Base-by-base conservation (phyloP, 2,329 filamentous ascomycete genomes). In the Calonectria leucothoes region DNA sequence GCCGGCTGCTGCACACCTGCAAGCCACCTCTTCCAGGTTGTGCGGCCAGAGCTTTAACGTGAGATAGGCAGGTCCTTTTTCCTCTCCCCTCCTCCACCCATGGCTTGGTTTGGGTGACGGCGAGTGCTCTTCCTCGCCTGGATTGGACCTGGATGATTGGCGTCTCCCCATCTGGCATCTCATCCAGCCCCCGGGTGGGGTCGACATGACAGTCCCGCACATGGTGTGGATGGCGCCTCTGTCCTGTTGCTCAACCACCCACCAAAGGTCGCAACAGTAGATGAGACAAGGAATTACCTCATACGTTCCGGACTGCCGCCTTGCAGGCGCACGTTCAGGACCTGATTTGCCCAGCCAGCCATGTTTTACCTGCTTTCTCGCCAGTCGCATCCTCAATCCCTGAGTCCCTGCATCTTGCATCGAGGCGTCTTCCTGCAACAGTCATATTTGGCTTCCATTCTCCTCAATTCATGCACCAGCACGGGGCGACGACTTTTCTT, bases 1-100 rank as follows among this genome's bases (percentile, higher is more conserved):
- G 66, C 68, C 67, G 25, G 61, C 69, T 72, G 59, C 78, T 80
- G 73, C 73, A 79, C 49, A 73, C 69, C 76, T 80, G 71, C 72
- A 79, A 64, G 72, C 73, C 78, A 73, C 55, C 15, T 61, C 37
- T 76, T 66, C 71, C 70, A 74, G 71, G 64, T 70, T 67, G 72
- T 75, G 72, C 70, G 27, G 64, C 49, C 68, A 51, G 69, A 69
- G 33, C 69, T 77, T 72, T 69, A 52, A 48, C 55, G 67, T 71
- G 52, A 70, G 72, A 79, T 76, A 72, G 76, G 77, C 71, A 66
- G 69, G 74, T 78, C 70, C 49, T 68, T 59, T 64, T 29, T 35
- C 49, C 51, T 64, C 48, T 48, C 45, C 57, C 27, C 64, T 59
- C 52, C 57, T 69, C 59, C 66, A 49, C 55, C 55, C 49, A 61